Conservation (phyloP, 2,329 filamentous ascomycete genomes). For the Diplocarpon rosae region DNA sequence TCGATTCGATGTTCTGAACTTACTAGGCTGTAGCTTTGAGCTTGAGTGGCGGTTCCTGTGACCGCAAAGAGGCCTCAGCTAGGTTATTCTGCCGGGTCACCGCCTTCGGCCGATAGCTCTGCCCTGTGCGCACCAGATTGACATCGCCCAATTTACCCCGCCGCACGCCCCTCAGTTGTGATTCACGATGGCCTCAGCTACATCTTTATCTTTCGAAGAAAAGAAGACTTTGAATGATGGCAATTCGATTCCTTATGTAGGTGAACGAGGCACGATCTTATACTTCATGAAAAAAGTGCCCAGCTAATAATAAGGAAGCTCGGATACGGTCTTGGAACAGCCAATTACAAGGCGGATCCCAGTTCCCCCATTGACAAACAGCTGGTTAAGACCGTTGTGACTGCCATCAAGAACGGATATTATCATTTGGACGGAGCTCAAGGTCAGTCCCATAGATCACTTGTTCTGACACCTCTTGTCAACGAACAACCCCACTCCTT, state of each 20-base stretch:
- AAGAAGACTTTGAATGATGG: constrained; percentile 63
- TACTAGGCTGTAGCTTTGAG: too few species aligned
- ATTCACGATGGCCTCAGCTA: constrained; percentile 1
- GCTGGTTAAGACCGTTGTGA: constrained; percentile 40
- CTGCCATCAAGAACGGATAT: constrained; percentile 59
- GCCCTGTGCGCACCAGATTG: too few species aligned
- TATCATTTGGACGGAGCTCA: constrained; percentile 67
- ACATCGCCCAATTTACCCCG: constrained; percentile 3
- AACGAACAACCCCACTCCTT: background rate
- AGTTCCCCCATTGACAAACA: constrained; percentile 38
- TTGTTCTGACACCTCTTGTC: background rate
- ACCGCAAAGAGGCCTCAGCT: too few species aligned
- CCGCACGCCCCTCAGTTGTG: background rate
- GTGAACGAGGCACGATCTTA: background rate
- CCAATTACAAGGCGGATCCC: constrained; percentile 42
- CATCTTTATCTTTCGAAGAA: background rate
- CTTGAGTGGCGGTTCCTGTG: too few species aligned
- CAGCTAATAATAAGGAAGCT: constrained; percentile 36
- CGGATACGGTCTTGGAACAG: constrained; percentile 63
- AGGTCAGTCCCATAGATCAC: constrained; percentile 31
- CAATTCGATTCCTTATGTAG: constrained; percentile 58
- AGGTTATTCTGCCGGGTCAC: too few species aligned
- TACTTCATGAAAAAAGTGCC: too few species aligned
- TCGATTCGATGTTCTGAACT: too few species aligned
- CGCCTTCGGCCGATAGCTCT: too few species aligned